A percentile compares a stretch with the other conserved stretches of the same genome.
phyloP scores from a whole-genome alignment of 2,329 filamentous ascomycete species.

The Sarocladium strictum region DNA sequence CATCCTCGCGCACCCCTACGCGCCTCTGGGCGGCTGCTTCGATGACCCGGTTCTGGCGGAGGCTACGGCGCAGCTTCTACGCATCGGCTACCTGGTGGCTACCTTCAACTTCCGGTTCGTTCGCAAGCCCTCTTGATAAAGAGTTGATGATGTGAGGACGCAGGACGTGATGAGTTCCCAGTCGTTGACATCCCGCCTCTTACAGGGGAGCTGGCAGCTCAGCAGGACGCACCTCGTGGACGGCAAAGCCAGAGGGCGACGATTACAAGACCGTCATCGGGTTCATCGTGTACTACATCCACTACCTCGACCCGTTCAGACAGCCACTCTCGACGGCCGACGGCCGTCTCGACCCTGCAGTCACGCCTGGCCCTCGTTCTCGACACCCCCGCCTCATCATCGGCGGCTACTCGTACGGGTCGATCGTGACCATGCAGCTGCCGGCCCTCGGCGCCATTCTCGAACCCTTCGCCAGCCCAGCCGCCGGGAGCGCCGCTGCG shows the following conservation, averaged over 20 bases:
- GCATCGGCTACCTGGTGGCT: constrained; percentile 66
- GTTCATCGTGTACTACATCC: constrained; percentile 70
- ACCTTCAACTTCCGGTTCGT: constrained; percentile 88
- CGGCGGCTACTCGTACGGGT: constrained; percentile 87
- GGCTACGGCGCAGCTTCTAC: constrained; percentile 58
- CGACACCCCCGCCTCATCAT: constrained; percentile 42
- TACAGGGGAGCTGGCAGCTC: constrained; percentile 70
- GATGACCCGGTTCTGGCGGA: constrained; percentile 76
- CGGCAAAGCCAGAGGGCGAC: constrained; percentile 67
- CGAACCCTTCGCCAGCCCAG: constrained; percentile 48
- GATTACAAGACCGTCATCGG: constrained; percentile 83
- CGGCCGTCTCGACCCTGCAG: neutral
- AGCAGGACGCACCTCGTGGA: constrained; percentile 80
- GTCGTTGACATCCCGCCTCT: constrained; percentile 13
- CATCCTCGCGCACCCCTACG: constrained; percentile 86
- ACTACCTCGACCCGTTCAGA: constrained; percentile 44
- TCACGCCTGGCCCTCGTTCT: constrained; percentile 19
- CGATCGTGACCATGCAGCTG: constrained; percentile 69
- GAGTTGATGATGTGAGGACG: neutral
- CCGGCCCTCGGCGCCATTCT: constrained; percentile 58
- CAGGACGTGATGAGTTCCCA: neutral
- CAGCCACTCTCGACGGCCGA: neutral
- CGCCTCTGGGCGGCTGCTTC: constrained; percentile 75
- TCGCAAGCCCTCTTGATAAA: neutral
- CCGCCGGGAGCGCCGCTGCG: constrained; percentile 45